These are phyloP conservation scores for Diaporthe amygdali DNA, from an alignment of 2,329 filamentous ascomycete genomes.

Conservation along the genomic window DNA sequence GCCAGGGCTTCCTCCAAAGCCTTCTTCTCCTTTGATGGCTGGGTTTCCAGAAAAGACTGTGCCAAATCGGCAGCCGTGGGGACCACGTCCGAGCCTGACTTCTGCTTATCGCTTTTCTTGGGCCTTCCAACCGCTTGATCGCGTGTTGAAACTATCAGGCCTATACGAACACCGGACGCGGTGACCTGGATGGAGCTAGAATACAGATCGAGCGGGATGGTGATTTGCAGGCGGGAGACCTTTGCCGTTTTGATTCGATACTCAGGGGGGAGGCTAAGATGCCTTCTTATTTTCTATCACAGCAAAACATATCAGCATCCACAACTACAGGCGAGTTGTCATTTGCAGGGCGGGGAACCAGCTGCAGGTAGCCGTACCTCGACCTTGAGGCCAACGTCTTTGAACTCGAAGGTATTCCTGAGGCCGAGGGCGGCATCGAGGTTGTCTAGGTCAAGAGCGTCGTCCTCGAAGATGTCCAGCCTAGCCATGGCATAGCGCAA, in stretches of 20 bases:
- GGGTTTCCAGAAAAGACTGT: conserved; percentile 77
- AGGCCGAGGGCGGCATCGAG: conserved; percentile 84
- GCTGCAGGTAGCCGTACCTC: conserved; percentile 58
- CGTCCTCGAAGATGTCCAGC: conserved; percentile 86
- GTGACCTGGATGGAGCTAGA: conserved; percentile 83
- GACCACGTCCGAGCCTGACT: conserved; percentile 45
- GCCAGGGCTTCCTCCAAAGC: conserved; percentile 73
- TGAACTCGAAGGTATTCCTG: conserved; percentile 82
- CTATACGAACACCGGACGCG: conserved; percentile 79
- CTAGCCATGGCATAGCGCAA: conserved; percentile 84
- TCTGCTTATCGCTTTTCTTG: conserved; percentile 32
- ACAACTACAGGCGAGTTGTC: neutral
- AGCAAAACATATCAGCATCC: neutral
- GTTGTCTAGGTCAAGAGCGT: conserved; percentile 84
- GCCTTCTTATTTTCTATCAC: conserved; percentile 75
- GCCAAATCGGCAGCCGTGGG: conserved; percentile 77
- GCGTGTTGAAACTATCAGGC: conserved; percentile 58
- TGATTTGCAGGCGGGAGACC: conserved; percentile 78
- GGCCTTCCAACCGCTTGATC: conserved; percentile 37
- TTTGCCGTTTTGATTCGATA: conserved; percentile 76
- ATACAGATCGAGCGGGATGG: conserved; percentile 87
- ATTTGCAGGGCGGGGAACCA: neutral
- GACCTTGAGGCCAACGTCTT: conserved; percentile 81
- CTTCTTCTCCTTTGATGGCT: conserved; percentile 68
- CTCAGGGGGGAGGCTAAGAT: conserved; percentile 75